Evolutionary conservation across 177 flowering plant species (phyloP), one percentile per base, ranked within the genome.

Genomic region (Vitis hybrid): DNA sequence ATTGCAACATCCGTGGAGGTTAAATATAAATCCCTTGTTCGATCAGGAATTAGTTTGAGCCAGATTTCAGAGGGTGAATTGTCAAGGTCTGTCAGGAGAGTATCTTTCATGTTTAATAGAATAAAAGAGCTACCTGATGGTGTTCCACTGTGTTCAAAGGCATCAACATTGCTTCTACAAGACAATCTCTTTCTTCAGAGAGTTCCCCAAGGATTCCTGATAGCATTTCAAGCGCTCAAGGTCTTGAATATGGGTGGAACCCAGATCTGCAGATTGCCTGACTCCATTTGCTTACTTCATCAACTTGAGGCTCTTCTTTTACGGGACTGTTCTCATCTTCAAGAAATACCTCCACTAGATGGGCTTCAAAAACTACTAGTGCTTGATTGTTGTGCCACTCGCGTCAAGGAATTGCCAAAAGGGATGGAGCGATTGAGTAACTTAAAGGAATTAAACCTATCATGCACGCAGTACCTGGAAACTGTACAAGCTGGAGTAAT

Each of bases 371-470:
- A 60, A 19, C 78, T 77, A 3, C 39, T 59, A 55, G 56, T 80
- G 51, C 77, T 80, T 53, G 76, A 77, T 57, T 74, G 74, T 48
- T 65, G 7, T 56, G 74, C 69, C 21, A 74, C 80, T 9, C 57
- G 16, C n/a, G 8, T 80, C 11, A 60, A 29, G 60, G 69, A 75
- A 29, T 51, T 75, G 26, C 81, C 76, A 2, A 49, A 60, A 18
- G 75, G 67, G 10, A 56, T 77, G 39, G 65, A 39, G 1, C 66
- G 31, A 31, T 26, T 80, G 31, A 64, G 55, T 5, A 65, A 71
- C 11, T 45, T 78, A 26, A 56, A 31, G 33, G 22, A 55, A 6
- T 65, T 70, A n/a, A 60, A 76, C 57, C 60, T 70, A 6, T 74
- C 75, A 13, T 14, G 26, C n/a, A 70, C 75, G 3, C 57, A 31